Evolutionary conservation across 2,329 filamentous ascomycete genomes (phyloP).

Genomic region (Ustulina deusta): DNA sequence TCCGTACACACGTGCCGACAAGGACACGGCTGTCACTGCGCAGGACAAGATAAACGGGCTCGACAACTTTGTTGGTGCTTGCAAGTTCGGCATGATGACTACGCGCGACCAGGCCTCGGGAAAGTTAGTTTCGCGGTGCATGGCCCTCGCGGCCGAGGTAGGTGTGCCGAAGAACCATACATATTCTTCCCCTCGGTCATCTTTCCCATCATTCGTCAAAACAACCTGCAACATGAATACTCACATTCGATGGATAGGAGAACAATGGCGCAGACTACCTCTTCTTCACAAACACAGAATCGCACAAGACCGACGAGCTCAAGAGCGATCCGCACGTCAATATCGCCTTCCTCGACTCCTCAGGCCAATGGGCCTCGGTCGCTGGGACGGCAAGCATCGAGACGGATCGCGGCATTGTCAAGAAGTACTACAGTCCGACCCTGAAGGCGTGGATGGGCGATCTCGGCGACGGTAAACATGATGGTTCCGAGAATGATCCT

Average conservation of each 20-base stretch:
- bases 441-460: slow-evolving; percentile 91
- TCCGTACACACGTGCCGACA: slow-evolving; percentile 81
- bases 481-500: slow-evolving; percentile 84
- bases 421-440: slow-evolving; percentile 78
- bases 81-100: slow-evolving; percentile 92
- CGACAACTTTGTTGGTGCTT: slow-evolving; percentile 73
- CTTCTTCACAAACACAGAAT: slow-evolving; percentile 93
- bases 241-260: slow-evolving; percentile 65
- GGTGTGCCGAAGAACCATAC: slow-evolving; percentile 29
- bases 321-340: slow-evolving; percentile 79
- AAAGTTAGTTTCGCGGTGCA: slow-evolving; percentile 81
- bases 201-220: too few species aligned
- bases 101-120: slow-evolving; percentile 75
- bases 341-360: slow-evolving; percentile 80
- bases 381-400: slow-evolving; percentile 78
- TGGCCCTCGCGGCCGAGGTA: slow-evolving; percentile 86
- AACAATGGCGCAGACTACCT: slow-evolving; percentile 82
- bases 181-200: neutral
- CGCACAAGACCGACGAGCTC: slow-evolving; percentile 87
- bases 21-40: slow-evolving; percentile 71
- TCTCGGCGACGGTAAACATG: slow-evolving; percentile 83
- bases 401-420: slow-evolving; percentile 75
- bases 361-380: slow-evolving; percentile 88
- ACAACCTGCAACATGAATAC: neutral
- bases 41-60: slow-evolving; percentile 83